These are phyloP conservation scores for Taxillus chinensis DNA, from an alignment of 164 flowering plant species.

Conservation along the genomic window DNA sequence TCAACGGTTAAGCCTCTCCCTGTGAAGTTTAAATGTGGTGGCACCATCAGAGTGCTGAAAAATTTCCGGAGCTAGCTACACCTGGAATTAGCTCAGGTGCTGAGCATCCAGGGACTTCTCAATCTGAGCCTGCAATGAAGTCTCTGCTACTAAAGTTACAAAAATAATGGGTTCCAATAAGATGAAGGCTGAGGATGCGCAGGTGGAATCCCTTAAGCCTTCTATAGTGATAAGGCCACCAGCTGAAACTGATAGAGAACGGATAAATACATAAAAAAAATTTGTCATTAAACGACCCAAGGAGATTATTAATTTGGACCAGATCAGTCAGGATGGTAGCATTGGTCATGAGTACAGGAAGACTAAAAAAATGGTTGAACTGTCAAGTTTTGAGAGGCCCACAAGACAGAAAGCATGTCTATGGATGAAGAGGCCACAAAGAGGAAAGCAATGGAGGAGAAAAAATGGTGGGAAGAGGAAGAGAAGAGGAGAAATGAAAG, in stretches of 20 bases:
- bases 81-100: constrained; percentile 22
- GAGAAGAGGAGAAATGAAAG: constrained; percentile 42
- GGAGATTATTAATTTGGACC: constrained; percentile 39
- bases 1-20: constrained; percentile 39
- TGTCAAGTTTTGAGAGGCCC: constrained; percentile 40
- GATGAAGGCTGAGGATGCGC: constrained; percentile 45
- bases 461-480: constrained; percentile 58
- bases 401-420: constrained; percentile 29
- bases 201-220: constrained; percentile 39
- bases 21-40: constrained; percentile 67
- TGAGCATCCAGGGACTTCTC: constrained; percentile 32
- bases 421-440: constrained; percentile 25
- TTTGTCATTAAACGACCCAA: constrained; percentile 70
- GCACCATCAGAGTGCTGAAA: constrained; percentile 25
- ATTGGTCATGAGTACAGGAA: constrained; percentile 40
- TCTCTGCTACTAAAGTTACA: constrained; percentile 43
- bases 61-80: constrained; percentile 28
- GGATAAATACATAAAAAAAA: constrained; percentile 55
- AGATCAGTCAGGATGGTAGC: constrained; percentile 35
- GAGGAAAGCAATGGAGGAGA: constrained; percentile 35
- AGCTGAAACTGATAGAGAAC: constrained; percentile 38
- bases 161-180: constrained; percentile 61
- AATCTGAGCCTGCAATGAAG: constrained; percentile 35
- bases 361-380: constrained; percentile 61
- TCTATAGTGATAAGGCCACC: constrained; percentile 57